Evolutionary conservation across 164 flowering plant genomes (phyloP).

Genomic region (Protea cynaroides): DNA sequence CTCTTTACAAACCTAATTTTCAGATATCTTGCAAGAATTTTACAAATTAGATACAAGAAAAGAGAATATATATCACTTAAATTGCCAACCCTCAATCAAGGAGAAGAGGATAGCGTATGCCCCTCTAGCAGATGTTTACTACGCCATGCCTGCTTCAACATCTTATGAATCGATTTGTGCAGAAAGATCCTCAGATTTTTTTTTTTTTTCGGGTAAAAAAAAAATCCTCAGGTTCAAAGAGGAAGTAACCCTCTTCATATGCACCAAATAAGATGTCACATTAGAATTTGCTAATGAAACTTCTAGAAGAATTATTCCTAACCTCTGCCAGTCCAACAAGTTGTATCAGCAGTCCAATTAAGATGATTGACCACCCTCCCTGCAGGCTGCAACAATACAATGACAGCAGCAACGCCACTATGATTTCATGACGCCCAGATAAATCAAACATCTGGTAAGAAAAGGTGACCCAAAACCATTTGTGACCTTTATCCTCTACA

Average conservation of each 20-base stretch:
- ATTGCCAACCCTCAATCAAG: not conserved
- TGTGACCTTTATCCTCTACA: not conserved
- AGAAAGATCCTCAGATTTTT: not conserved
- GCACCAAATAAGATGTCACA: not conserved
- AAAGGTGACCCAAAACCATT: not conserved
- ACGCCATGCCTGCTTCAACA: not conserved
- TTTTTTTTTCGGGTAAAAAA: too few species aligned
- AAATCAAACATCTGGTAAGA: slow-evolving; percentile 1
- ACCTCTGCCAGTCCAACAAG: not conserved
- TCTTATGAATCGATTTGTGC: not conserved
- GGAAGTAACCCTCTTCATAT: not conserved
- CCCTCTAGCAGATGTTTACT: not conserved
- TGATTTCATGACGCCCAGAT: not conserved
- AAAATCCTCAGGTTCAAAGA: not conserved
- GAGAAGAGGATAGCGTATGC: not conserved
- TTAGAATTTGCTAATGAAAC: not conserved
- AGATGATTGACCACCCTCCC: not conserved
- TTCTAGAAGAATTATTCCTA: not conserved
- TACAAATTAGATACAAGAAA: not conserved
- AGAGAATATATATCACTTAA: not conserved
- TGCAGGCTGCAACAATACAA: not conserved
- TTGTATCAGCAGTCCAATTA: not conserved
- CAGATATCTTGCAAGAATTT: not conserved
- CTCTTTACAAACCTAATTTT: not conserved
- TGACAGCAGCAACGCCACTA: not conserved